Base-by-base conservation (phyloP, 352 stramenopile genomes). In the Pythium coloratum region DNA sequence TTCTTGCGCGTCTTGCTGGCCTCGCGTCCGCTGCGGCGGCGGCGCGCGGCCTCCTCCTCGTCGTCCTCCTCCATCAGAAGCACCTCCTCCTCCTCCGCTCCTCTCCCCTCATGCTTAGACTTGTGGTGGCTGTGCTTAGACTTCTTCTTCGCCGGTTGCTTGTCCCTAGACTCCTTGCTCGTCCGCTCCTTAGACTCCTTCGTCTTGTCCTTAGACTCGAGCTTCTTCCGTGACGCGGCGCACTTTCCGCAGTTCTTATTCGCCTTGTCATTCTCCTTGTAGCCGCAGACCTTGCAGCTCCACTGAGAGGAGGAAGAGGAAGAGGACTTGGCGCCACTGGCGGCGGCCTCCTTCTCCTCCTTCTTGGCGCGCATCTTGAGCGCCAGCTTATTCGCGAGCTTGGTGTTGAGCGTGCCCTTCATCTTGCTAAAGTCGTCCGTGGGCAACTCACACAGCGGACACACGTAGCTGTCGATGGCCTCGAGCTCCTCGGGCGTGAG, bases 401-500 rank as follows among this genome's bases (percentile, higher is more conserved):
- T 69, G 55, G 88, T 96, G 72, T 96, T 96, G 7, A 85, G 80
- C 46, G 86, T 62, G 13, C 64, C 82, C 55, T 78, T 90, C 58
- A 86, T 72, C 49, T 72, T 64, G 18, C 66, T 73, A 55, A 82
- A 94, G 64, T 96, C 84, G 66, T 96, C 88, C 55, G 62, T 67
- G 1, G 86, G 73, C 7, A 58, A 65, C 73, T 96, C 88, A 56
- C 88, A 96, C 7, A 96, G 72, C 51, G 88, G 88, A 46, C 88
- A 96, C 47, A 96, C 82, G 73, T 95, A 96, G 61, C 77, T 82
- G 66, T 92, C 82, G 51, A 96, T 78, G 38, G 81, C 82, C 69
- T 96, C 86, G 6, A 95, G 76, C 70, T 97, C 89, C 59, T 95
- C 77, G 59, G 89, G 78, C 32, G 88, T 94, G 62, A 97, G 70